phyloP scores from a whole-genome alignment of 306 rosid species.

The Cucurbita pepo region DNA sequence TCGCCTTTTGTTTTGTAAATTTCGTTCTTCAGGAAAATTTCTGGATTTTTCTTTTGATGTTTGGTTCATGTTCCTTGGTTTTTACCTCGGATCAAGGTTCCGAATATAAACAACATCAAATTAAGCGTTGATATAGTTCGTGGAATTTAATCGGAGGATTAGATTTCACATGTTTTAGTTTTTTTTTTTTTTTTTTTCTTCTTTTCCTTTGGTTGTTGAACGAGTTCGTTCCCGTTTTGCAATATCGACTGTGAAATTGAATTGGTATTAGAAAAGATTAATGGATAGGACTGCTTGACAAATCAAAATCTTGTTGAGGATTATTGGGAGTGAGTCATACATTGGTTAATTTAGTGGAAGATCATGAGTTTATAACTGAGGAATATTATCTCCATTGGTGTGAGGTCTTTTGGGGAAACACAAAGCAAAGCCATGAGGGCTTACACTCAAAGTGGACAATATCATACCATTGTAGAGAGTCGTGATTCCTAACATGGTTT shows the following conservation, averaged over 20 bases:
- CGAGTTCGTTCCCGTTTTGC: neutral
- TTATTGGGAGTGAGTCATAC: too few species aligned
- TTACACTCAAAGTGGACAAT: too few species aligned
- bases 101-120: neutral
- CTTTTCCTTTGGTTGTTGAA: neutral
- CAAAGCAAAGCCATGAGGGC: too few species aligned
- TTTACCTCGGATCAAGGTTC: neutral
- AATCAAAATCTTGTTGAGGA: too few species aligned
- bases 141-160: neutral
- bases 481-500: too few species aligned
- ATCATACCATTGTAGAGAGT: too few species aligned
- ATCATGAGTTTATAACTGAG: too few species aligned
- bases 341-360: too few species aligned
- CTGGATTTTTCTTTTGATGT: neutral
- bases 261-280: neutral
- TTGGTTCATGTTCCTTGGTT: neutral
- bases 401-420: too few species aligned
- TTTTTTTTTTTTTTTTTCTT: too few species aligned
- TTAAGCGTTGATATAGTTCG: neutral
- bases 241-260: neutral
- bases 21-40: neutral
- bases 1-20: neutral
- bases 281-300: neutral
- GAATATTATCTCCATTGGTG: too few species aligned
- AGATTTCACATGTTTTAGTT: neutral